Base-by-base conservation (phyloP, 768 basidiomycete species). In the Mycena rosella region DNA sequence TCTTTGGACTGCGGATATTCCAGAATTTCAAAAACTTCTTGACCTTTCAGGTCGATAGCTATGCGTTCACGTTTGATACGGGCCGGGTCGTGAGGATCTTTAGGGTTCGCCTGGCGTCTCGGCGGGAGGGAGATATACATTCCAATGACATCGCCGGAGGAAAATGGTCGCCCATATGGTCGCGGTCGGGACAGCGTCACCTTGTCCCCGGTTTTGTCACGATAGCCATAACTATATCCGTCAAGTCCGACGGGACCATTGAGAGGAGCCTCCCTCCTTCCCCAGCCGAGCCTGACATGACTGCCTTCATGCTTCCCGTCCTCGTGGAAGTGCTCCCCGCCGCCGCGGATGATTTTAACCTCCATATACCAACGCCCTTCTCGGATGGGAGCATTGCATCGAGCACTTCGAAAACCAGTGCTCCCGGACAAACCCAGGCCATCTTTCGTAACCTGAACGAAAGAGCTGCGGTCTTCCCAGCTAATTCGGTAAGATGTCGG, bases 301-400 rank as follows among this genome's bases (percentile, higher is more conserved):
- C 93, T 87, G 27, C 91, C 94, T 75, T 92, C 89, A 11, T 80
- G 78, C 73, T 82, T 79, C 52, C 83, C 80, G 69, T 82, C 81
- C 3, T 88, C 90, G 26, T 79, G 74, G 32, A 75, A 75, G 64
- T 79, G 82, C 60, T 89, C 91, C 1, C 91, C 93, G 2, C 92
- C 92, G 0, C 93, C 91, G 47, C 87, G 86, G 24, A 91, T 81
- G 70, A 99, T 85, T 75, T 88, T 88, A 52, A 97, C 88, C 82
- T 99, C 98, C 85, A 96, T 89, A 77, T 96, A 99, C 96, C 96
- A 99, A 15, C 86, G 87, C 7, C 98, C 98, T 72, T 96, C 90
- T 26, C 95, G 85, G 24, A 99, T 86, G 0, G 95, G 93, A 1
- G 94, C 91, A 77, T 98, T 99, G 65, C 91, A 91, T 26, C 98